Evolutionary conservation across 2,329 filamentous ascomycete genomes (phyloP).

Genomic region (Alternaria infectoria): DNA sequence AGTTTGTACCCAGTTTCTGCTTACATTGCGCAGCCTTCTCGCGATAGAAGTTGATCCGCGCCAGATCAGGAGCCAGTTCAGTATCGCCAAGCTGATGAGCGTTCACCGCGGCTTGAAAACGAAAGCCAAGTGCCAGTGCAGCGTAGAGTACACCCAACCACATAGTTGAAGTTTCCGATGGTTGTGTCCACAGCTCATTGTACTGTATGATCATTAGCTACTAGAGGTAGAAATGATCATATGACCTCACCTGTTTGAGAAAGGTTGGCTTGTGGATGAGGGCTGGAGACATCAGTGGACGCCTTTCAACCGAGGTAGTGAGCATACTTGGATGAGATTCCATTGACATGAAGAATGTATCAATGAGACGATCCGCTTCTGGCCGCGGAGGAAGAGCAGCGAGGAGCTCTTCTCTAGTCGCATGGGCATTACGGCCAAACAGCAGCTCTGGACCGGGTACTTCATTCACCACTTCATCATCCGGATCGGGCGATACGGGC

Average conservation of each 20-base stretch:
- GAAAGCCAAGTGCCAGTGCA: constrained; percentile 42
- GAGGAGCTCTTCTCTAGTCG: constrained; percentile 37
- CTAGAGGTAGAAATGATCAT: too few species aligned
- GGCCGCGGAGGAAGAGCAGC: constrained; percentile 32
- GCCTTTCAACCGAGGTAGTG: not conserved
- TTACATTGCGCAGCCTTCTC: constrained; percentile 40
- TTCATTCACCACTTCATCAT: constrained; percentile 19
- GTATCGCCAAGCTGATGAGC: not conserved
- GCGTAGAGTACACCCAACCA: constrained; percentile 56
- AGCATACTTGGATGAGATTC: constrained; percentile 35
- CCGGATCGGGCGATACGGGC: constrained; percentile 27
- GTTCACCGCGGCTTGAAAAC: constrained; percentile 30
- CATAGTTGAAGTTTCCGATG: constrained; percentile 45
- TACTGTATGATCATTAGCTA: constrained; percentile 42
- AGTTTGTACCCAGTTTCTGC: not conserved
- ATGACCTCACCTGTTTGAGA: constrained; percentile 26
- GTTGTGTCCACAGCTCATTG: constrained; percentile 52
- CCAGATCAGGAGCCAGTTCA: constrained; percentile 12
- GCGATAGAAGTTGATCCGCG: constrained; percentile 37
- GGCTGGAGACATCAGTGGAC: constrained; percentile 18
- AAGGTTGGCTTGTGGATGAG: constrained; percentile 42
- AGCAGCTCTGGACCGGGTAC: constrained; percentile 36
- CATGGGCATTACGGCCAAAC: constrained; percentile 35
- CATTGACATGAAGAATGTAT: constrained; percentile 35
- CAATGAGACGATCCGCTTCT: constrained; percentile 35